Base-by-base conservation (phyloP, 2,329 filamentous ascomycete genomes). In the Clarireedia homoeocarpa region DNA sequence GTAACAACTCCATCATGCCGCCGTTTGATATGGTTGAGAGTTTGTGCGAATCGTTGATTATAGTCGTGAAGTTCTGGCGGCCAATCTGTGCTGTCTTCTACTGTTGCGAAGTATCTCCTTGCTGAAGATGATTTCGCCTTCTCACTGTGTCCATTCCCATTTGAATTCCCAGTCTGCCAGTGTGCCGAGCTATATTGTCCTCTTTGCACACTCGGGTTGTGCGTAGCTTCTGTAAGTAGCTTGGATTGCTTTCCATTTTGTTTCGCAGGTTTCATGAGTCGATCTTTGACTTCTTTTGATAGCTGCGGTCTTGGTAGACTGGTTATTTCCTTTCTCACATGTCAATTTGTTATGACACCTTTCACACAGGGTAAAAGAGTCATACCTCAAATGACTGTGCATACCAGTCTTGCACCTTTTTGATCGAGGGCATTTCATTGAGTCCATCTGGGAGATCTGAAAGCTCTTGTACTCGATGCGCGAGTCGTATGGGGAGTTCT, bases 351-450 rank as follows among this genome's bases (percentile, higher is more conserved):
- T 20, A 7, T 34, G 40, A 5, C 15, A 52, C 47, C 60, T 47
- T 60, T 7, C 48, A 23, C 39, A 40, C 34, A 6, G 30, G 42
- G 36, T 39, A 23, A 30, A 42, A 36, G 53, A 34, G 36, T 40
- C 81, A 66, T 81, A 96, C 91, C 84, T 99, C 94, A 69, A 99
- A 99, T 51, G 94, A 99, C 76, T 99, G 94, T 62, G 92, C 94
- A 72, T 99, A 99, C 94, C 94, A 99, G 69, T 97, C 91, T 71
- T 91, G 88, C 64, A 99, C 94, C 68, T 86, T 90, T 71, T 86
- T 85, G 64, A 99, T 96, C 10, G 94, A 97, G 40, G 91, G 89
- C 94, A 99, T 97, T 65, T 97, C 91, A 71, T 90, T 96, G 60
- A 99, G 82, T 55, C 94, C 94, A 80, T 99, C 94, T 38, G 94